phyloP scores from a whole-genome alignment of 177 flowering plant species.

The Vitis hybrid region DNA sequence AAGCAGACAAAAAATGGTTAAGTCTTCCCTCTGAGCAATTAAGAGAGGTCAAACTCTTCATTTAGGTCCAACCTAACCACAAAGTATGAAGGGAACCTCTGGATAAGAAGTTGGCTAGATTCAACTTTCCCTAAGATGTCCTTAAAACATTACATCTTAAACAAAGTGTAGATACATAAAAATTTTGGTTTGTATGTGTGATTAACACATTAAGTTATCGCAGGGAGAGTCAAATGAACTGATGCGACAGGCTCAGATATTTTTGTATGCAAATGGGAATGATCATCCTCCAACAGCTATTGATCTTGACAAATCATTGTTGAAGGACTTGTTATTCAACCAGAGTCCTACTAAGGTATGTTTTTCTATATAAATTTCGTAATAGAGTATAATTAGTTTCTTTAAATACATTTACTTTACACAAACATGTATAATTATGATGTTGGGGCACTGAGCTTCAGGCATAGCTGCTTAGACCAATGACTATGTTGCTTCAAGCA shows the following conservation, averaged over 20 bases:
- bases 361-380: not conserved
- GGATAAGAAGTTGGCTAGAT: no score
- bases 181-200: not conserved
- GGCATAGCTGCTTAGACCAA: no score
- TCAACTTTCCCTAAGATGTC: no score
- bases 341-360: conserved; percentile 87
- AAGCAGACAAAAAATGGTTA: no score
- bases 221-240: conserved; percentile 70
- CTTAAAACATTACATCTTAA: not conserved
- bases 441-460: no score
- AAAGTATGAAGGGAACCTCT: conserved; percentile 13
- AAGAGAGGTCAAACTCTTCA: no score
- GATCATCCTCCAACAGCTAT: conserved; percentile 86
- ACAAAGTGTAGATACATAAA: not conserved
- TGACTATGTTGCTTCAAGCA: no score
- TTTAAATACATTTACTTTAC: no score
- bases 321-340: conserved; percentile 77
- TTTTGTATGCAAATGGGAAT: conserved; percentile 82
- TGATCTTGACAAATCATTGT: conserved; percentile 69
- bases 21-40: no score
- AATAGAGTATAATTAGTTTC: no score
- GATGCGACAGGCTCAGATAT: conserved; percentile 78
- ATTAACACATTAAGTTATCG: conserved; percentile 14
- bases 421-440: no score
- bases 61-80: no score